Evolutionary conservation across 2,329 filamentous ascomycete genomes (phyloP), one percentile per base, ranked within the genome.

Genomic region (Scleromitrula shiraiana): DNA sequence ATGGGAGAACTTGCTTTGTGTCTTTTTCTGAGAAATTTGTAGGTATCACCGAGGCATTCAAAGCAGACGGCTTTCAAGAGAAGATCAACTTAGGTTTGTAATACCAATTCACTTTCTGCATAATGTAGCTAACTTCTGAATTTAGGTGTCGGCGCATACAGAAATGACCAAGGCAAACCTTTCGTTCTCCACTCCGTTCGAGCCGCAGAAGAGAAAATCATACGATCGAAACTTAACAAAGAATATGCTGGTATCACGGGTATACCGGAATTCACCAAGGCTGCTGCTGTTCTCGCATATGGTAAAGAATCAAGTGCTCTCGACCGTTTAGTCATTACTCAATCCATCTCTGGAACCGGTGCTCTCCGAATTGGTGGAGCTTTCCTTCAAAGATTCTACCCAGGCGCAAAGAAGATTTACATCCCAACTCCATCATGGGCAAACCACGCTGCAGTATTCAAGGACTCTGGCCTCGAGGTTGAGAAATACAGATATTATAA

Each of bases 401-500:
- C 90, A 37, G 82, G 85, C 67, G 81, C 81, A 61, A 97, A 96
- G 82, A 87, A 85, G 69, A 88, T 98, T 72, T 97, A 95, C 77
- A 89, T 98, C 67, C 93, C 93, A 53, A 90, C 76, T 49, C 93
- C 93, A 44, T 95, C 88, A 62, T 98, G 93, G 93, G 93, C 91
- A 62, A 97, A 98, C 80, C 93, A 98, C 77, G 87, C 81, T 67
- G 90, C 91, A 56, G 87, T 98, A 69, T 97, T 98, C 82, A 83
- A 79, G 71, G 90, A 97, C 70, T 85, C 88, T 26, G 88, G 90
- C 50, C 79, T 98, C 57, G 78, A 87, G 70, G 89, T 97, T 54
- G 82, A 90, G 73, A 88, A 90, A 74, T 98, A 98, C 79, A 80
- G 88, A 63, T 98, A 98, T 82, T 98, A 97, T 77, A 88, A 97